A percentile compares a stretch with the other conserved stretches of the same genome.
These are phyloP conservation scores for Porcisia deanei DNA, from an alignment of 208 protist genomes.

Conservation along the genomic window DNA sequence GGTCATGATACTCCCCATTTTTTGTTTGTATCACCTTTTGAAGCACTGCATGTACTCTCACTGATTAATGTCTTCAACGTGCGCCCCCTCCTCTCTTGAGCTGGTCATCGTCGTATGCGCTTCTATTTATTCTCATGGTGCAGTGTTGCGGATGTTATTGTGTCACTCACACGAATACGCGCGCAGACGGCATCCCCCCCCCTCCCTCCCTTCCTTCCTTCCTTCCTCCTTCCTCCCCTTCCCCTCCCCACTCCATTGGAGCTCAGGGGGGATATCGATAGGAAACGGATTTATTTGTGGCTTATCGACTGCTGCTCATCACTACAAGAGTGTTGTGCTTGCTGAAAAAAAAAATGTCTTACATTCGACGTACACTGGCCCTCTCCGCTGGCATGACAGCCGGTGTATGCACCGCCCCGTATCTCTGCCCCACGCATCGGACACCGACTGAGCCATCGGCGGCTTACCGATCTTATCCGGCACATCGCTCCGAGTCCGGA, in stretches of 20 bases:
- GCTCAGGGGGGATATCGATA: too few species aligned
- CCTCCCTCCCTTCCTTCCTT: background rate
- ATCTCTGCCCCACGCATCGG: background rate
- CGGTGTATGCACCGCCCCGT: conserved; percentile 14
- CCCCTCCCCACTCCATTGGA: too few species aligned
- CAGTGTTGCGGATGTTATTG: background rate
- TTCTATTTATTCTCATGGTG: background rate
- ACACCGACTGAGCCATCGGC: background rate
- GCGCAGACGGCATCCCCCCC: background rate
- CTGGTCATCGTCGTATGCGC: background rate
- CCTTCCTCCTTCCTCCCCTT: background rate
- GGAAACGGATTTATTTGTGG: background rate
- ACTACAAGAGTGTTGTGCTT: background rate
- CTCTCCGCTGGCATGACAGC: conserved; percentile 10
- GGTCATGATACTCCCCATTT: too few species aligned
- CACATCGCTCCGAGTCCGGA: background rate
- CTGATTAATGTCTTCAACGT: too few species aligned
- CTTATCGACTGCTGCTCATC: background rate
- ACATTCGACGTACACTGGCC: background rate
- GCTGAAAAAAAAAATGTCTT: conserved; percentile 4
- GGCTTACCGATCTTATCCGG: background rate
- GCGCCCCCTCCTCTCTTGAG: background rate
- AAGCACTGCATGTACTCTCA: too few species aligned
- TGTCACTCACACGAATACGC: background rate
- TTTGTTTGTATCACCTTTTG: too few species aligned